Base-by-base conservation (phyloP, 352 stramenopile species). In the Phytopythium helicoides region DNA sequence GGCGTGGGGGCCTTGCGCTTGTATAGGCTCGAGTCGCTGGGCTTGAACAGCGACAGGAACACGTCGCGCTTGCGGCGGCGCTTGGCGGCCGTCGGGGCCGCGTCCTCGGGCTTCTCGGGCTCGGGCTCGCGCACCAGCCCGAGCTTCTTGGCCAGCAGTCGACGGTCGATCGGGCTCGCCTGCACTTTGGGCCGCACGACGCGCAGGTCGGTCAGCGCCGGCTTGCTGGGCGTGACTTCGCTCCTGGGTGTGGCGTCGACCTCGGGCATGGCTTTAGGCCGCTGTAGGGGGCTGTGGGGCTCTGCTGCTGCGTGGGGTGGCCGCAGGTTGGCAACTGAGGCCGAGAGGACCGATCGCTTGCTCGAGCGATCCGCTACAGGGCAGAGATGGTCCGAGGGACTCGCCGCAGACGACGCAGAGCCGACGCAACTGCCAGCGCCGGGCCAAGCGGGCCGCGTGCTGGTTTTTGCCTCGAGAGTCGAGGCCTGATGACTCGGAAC, bases 21-120 rank as follows among this genome's bases (percentile, higher is more conserved):
- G 22, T 54, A 54, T 12, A 45, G n/a, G 11, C 54, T 68, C 6
- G 63, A 37, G 36, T 65, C 51, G 14, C 39, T 38, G 3, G 37
- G 45, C 35, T 57, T 47, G 41, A 68, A 60, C 23, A 67, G 36
- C 47, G 57, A 64, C 31, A 62, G 65, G 47, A 71, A 65, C 33
- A 68, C 53, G 42, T 56, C 52, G 33, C 59, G 52, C 39, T 65
- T 68, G 39, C 37, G 62, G 14, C 46, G 47, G 0, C 47, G 26
- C 21, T 63, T 71, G 23, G 9, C 47, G 10, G 47, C 19, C 33
- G 34, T 15, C 11, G 47, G 15, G 18, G 19, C 21, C 16, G 34
- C 12, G 26, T n/a, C 45, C 28, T 51, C 31, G 16, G 45, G 45
- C 11, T 15, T 9, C 16, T 40, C 26, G 45, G n/a, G 16, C 9